Percentiles rank a stretch among this genome's conserved stretches.
Conservation (phyloP, 805 yeast genomes). For the Wickerhamomyces subpelliculosus region DNA sequence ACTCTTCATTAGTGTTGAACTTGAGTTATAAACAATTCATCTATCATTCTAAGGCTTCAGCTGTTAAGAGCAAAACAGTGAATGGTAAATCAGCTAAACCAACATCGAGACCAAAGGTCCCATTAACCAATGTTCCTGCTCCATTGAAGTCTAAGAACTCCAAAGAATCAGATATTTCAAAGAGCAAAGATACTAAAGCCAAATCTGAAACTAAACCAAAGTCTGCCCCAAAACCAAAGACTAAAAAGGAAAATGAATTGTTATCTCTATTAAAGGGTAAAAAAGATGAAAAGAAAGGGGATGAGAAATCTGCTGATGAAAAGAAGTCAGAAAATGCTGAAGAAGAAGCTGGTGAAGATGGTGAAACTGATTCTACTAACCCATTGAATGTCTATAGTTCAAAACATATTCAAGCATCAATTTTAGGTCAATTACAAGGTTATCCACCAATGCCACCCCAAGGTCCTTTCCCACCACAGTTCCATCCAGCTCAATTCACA, state of each 20-base stretch:
- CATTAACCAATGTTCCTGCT: too few relatives aligned
- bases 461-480: slow-evolving; percentile 16
- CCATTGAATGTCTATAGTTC: slow-evolving; percentile 6
- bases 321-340: too few relatives aligned
- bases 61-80: slow-evolving; percentile 18
- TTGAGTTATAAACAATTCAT: slow-evolving; percentile 68
- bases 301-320: slow-evolving; percentile 17
- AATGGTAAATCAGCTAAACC: slow-evolving; percentile 17
- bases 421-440: slow-evolving; percentile 22
- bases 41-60: slow-evolving; percentile 64
- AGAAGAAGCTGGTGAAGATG: too few relatives aligned
- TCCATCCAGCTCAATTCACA: slow-evolving; percentile 17
- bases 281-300: slow-evolving; percentile 8
- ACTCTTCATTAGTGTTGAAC: slow-evolving; percentile 76
- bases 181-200: too few relatives aligned
- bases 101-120: too few relatives aligned
- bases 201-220: not conserved
- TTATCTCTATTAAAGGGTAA: slow-evolving; percentile 36
- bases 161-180: too few relatives aligned
- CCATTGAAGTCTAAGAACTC: too few relatives aligned
- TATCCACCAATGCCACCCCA: slow-evolving; percentile 8
- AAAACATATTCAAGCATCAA: slow-evolving; percentile 17
- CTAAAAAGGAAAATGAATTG: slow-evolving; percentile 28
- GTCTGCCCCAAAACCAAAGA: not conserved
- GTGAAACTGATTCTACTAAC: slow-evolving; percentile 23